Base-by-base conservation (phyloP, 257 asterid species). In the Anisodus acutangulus region DNA sequence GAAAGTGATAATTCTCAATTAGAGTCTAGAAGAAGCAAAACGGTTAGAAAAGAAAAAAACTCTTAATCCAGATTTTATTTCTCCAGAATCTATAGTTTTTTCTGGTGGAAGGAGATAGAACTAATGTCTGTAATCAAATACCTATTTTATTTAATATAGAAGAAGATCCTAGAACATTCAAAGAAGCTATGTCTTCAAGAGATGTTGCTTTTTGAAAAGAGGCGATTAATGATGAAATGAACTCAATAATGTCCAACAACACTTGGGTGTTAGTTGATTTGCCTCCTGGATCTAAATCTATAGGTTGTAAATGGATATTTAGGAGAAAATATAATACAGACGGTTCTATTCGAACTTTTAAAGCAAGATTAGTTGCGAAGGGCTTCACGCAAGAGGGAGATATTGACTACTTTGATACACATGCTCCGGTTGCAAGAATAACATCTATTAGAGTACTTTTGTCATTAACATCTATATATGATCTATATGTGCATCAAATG, bases 171-270 rank as follows among this genome's bases (percentile, higher is more conserved):
- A 74, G 26, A 15, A 71, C 55, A 13, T 72, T 6, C 13, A n/a
- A 41, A 8, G 59, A 74, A 5, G 16, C n/a, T 15, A 47, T 15
- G 8, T 13, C 4, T 54, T 54, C 58, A 54, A 54, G 58, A 11
- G 58, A 3, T 11, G 17, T 11, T 57, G 62, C 0, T 5, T 76
- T n/a, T 17, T 76, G 39, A 41, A 76, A 76, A 16, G 63, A 51
- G 37, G n/a, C 62, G 11, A 76, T 49, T 17, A 49, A 51, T 76
- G 81, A 76, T 76, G 63, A 76, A 53, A 76, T 45, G 62, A 5
- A 49, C 15, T 31, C 35, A 31, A 31, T 31, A 31, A 17, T 54
- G 3, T 17, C 26, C 5, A n/a, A 4, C 17, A 45, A 45, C 8
- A 76, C 63, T 76, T 57, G n/a, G 60, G 3, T 55, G 13, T 57